Evolutionary conservation across 768 basidiomycete genomes (phyloP).

Genomic region (Leccinum fibrillosum): DNA sequence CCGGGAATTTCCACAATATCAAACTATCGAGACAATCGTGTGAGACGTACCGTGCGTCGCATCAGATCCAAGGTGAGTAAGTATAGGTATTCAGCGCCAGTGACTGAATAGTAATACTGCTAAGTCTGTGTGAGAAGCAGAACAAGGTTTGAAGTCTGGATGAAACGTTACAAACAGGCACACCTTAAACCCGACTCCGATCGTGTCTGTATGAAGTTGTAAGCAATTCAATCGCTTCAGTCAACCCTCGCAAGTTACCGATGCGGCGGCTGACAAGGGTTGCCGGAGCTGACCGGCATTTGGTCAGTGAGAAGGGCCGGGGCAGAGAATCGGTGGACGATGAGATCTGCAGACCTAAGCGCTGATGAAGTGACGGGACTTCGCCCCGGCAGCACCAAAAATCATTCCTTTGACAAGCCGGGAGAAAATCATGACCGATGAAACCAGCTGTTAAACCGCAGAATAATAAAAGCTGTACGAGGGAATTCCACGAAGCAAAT

Average conservation of each 20-base stretch:
- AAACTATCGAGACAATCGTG: background rate
- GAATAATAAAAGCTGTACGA: background rate
- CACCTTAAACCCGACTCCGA: conserved; percentile 26
- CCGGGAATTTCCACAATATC: background rate
- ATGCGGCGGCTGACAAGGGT: background rate
- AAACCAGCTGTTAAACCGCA: background rate
- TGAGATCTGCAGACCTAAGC: background rate
- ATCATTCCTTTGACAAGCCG: background rate
- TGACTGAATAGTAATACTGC: background rate
- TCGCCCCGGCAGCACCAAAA: background rate
- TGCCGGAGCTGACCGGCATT: conserved; percentile 2
- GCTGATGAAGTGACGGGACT: background rate
- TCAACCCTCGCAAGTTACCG: conserved; percentile 13
- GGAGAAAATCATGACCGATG: background rate
- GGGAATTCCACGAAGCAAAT: conserved; percentile 11
- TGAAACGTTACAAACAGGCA: conserved; percentile 8
- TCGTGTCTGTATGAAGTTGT: conserved; percentile 6
- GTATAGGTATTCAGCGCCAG: background rate
- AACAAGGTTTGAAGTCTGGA: conserved; percentile 21
- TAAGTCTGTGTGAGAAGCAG: background rate
- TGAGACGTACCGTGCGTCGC: conserved; percentile 12
- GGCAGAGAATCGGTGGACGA: background rate
- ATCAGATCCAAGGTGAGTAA: background rate
- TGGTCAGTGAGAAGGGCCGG: background rate
- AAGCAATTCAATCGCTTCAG: conserved; percentile 30